These are phyloP conservation scores for Trametes coccinea DNA, from an alignment of 768 basidiomycete species.

Conservation along the genomic window DNA sequence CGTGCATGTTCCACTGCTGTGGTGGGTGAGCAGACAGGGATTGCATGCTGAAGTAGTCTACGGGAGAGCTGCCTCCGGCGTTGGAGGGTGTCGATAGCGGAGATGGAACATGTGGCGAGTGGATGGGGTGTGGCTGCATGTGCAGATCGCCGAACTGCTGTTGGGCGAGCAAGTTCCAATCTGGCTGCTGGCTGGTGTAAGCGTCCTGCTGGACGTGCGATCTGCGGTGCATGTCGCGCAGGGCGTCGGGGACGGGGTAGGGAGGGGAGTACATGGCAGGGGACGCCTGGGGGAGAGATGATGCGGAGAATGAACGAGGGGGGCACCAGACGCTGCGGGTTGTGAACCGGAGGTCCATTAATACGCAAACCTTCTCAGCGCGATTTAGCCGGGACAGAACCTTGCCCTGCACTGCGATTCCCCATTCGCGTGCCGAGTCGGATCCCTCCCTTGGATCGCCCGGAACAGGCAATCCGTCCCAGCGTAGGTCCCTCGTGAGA, in stretches of 20 bases:
- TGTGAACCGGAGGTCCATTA: slow-evolving; percentile 19
- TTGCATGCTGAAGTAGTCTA: slow-evolving; percentile 17
- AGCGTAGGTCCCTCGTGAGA: background rate
- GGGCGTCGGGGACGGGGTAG: slow-evolving; percentile 14
- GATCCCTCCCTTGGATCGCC: background rate
- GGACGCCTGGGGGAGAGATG: slow-evolving; percentile 17
- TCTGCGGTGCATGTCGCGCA: slow-evolving; percentile 12
- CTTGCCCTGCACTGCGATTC: slow-evolving; percentile 8
- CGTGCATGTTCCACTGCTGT: slow-evolving; percentile 14
- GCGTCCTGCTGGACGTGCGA: slow-evolving; percentile 10
- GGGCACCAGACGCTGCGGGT: slow-evolving; percentile 14
- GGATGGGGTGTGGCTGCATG: slow-evolving; percentile 1
- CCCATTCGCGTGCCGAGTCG: slow-evolving; percentile 10
- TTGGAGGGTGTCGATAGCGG: slow-evolving; percentile 18
- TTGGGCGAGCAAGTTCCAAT: slow-evolving; percentile 13
- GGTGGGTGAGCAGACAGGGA: background rate
- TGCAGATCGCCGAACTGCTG: slow-evolving; percentile 18
- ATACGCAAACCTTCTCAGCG: slow-evolving; percentile 17
- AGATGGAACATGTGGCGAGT: slow-evolving; percentile 20
- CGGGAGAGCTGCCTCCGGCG: slow-evolving; percentile 14
- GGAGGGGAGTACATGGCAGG: slow-evolving; percentile 16
- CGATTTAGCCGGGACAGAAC: slow-evolving; percentile 13
- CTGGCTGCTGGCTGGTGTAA: slow-evolving; percentile 5
- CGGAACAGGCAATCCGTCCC: slow-evolving; percentile 1
- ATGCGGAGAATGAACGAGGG: slow-evolving; percentile 22